Conservation (phyloP, 192 early-diverging fungal genomes). For the Umbelopsis vinacea region DNA sequence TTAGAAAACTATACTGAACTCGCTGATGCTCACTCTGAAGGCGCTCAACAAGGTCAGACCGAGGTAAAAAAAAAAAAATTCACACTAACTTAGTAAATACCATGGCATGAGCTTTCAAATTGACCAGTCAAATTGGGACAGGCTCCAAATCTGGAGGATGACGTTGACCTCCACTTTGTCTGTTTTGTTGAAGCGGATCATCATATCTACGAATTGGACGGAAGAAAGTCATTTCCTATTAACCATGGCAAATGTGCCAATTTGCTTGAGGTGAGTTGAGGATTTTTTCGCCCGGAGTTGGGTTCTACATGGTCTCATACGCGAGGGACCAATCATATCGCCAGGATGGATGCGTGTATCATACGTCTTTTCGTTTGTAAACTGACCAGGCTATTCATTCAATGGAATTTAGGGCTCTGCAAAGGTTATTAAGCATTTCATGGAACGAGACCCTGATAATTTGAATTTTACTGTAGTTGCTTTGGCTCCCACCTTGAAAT, state of each 20-base stretch:
- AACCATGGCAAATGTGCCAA: conserved; percentile 74
- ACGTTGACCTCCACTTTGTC: conserved; percentile 85
- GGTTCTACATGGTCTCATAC: neutral
- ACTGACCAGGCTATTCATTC: neutral
- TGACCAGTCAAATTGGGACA: conserved; percentile 17
- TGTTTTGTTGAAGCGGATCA: conserved; percentile 83
- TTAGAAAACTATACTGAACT: conserved; percentile 68
- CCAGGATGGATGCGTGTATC: neutral
- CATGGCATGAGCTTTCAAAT: neutral
- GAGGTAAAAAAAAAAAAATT: conserved; percentile 29
- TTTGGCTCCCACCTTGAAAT: conserved; percentile 33
- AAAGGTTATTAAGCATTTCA: conserved; percentile 66
- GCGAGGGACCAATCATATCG: neutral
- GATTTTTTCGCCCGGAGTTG: conserved; percentile 2
- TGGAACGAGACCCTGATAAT: conserved; percentile 68
- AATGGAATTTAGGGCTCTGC: conserved; percentile 50
- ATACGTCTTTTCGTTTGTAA: neutral
- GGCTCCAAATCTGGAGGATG: conserved; percentile 72
- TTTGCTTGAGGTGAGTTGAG: conserved; percentile 55
- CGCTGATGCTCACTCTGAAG: conserved; percentile 57
- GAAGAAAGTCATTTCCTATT: conserved; percentile 78
- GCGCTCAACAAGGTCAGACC: conserved; percentile 70
- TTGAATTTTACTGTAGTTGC: conserved; percentile 69
- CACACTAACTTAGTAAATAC: neutral
- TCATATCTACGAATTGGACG: conserved; percentile 88